A percentile compares a stretch with the other conserved stretches of the same genome.
These are phyloP conservation scores for Phallus indusiatus DNA, from an alignment of 768 basidiomycete species.

Conservation along the genomic window DNA sequence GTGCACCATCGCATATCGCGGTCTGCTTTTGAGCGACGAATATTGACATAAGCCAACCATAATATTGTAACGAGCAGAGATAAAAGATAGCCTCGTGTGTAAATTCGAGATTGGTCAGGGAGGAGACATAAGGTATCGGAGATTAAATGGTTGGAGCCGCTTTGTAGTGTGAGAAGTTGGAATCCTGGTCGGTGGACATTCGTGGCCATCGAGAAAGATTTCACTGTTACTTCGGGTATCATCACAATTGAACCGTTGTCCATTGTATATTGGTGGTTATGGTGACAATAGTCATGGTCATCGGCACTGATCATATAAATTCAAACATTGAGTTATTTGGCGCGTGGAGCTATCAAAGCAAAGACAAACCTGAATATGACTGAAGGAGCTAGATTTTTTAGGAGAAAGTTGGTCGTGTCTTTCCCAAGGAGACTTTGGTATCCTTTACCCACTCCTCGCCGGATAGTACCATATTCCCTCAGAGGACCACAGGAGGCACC, in stretches of 20 bases:
- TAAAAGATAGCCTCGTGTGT: slow-evolving; percentile 63
- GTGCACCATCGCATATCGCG: slow-evolving; percentile 1
- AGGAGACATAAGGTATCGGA: slow-evolving; percentile 66
- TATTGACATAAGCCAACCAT: slow-evolving; percentile 36
- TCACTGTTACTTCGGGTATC: slow-evolving; percentile 74
- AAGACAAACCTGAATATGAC: slow-evolving; percentile 64
- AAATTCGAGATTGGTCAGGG: slow-evolving; percentile 78
- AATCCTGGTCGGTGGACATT: slow-evolving; percentile 80
- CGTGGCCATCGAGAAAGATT: slow-evolving; percentile 86
- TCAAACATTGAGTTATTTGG: not conserved
- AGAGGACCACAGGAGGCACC: slow-evolving; percentile 64
- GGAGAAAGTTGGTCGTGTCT: slow-evolving; percentile 54
- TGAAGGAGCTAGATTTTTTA: slow-evolving; percentile 53
- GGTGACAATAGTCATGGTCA: slow-evolving; percentile 93
- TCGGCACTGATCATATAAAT: slow-evolving; percentile 56
- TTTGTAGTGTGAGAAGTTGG: slow-evolving; percentile 72
- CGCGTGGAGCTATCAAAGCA: not conserved
- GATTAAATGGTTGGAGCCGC: slow-evolving; percentile 29
- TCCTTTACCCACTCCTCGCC: slow-evolving; percentile 64
- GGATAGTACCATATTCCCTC: slow-evolving; percentile 67
- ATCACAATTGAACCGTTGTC: slow-evolving; percentile 16
- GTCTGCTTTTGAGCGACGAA: slow-evolving; percentile 15
- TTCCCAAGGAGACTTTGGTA: slow-evolving; percentile 80
- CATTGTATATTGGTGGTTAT: slow-evolving; percentile 35
- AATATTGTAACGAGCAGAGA: slow-evolving; percentile 51